These are phyloP conservation scores for Actinomortierella ambigua DNA, from an alignment of 371 early-diverging fungal genomes.

Conservation along the genomic window DNA sequence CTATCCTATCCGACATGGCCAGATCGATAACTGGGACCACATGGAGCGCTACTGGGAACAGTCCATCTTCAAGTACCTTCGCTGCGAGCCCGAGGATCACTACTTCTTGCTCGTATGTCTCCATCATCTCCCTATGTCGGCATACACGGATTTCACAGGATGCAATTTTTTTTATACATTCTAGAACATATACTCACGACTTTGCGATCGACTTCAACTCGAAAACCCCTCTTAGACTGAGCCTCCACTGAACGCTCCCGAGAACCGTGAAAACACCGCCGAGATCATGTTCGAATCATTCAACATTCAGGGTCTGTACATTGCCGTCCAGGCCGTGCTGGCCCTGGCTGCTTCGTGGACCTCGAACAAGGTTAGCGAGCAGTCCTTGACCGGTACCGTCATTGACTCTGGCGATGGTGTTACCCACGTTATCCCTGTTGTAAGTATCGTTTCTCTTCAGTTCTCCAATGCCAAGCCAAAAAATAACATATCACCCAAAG, in stretches of 20 bases:
- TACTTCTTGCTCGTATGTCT: conserved; percentile 79
- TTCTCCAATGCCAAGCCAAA: not conserved
- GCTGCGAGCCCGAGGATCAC: conserved; percentile 98
- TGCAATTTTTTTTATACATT: no score
- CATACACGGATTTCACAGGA: no score
- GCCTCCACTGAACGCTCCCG: conserved; percentile 91
- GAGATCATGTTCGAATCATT: conserved; percentile 95
- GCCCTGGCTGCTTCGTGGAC: conserved; percentile 92
- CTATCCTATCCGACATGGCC: conserved; percentile 91
- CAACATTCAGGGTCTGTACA: conserved; percentile 88
- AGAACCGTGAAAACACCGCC: conserved; percentile 93
- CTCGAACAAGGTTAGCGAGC: conserved; percentile 73
- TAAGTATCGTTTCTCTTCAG: conserved; percentile 42
- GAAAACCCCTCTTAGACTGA: conserved; percentile 64
- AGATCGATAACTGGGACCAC: conserved; percentile 93
- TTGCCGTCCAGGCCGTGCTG: conserved; percentile 93
- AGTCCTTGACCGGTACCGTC: conserved; percentile 95
- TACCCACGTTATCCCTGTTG: conserved; percentile 98
- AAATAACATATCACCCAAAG: no score
- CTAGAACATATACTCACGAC: not conserved
- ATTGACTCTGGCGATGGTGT: conserved; percentile 98
- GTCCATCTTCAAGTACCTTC: conserved; percentile 94
- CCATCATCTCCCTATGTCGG: no score
- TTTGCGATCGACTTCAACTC: not conserved
- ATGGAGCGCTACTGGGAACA: conserved; percentile 97